Percentiles rank a stretch among this genome's conserved stretches.
phyloP scores from a whole-genome alignment of 768 basidiomycete genomes.

The Agrocybe chaxingu region DNA sequence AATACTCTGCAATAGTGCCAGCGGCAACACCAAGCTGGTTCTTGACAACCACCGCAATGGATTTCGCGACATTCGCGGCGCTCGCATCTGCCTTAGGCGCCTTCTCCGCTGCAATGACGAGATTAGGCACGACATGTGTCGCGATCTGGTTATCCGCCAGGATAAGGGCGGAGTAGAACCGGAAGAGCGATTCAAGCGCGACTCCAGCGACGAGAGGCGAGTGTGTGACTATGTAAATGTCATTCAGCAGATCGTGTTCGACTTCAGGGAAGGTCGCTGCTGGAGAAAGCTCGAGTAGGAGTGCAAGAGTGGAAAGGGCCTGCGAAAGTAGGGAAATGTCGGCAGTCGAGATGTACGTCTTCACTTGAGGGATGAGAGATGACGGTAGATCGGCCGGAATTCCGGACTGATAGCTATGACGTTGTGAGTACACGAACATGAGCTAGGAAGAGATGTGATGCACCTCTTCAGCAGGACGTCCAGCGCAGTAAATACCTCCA shows the following conservation, averaged over 20 bases:
- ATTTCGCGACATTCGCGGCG: slow-evolving; percentile 76
- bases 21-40: slow-evolving; percentile 70
- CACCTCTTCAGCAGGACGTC: slow-evolving; percentile 70
- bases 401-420: slow-evolving; percentile 33
- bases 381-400: slow-evolving; percentile 58
- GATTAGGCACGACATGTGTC: slow-evolving; percentile 74
- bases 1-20: slow-evolving; percentile 82
- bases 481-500: slow-evolving; percentile 76
- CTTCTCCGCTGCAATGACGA: slow-evolving; percentile 67
- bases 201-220: slow-evolving; percentile 76
- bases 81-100: slow-evolving; percentile 55
- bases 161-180: slow-evolving; percentile 82
- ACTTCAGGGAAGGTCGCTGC: slow-evolving; percentile 69
- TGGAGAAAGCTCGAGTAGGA: slow-evolving; percentile 69
- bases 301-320: slow-evolving; percentile 59
- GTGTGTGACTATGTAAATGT: slow-evolving; percentile 68
- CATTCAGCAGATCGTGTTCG: slow-evolving; percentile 64
- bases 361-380: slow-evolving; percentile 69
- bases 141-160: slow-evolving; percentile 81
- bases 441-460: slow-evolving; percentile 5
- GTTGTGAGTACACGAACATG: background rate
- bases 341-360: slow-evolving; percentile 65
- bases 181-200: slow-evolving; percentile 77
- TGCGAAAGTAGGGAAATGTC: slow-evolving; percentile 82
- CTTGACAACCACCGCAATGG: slow-evolving; percentile 79